phyloP scores from a whole-genome alignment of 768 basidiomycete genomes.

The Pleurotus tuber-regium region DNA sequence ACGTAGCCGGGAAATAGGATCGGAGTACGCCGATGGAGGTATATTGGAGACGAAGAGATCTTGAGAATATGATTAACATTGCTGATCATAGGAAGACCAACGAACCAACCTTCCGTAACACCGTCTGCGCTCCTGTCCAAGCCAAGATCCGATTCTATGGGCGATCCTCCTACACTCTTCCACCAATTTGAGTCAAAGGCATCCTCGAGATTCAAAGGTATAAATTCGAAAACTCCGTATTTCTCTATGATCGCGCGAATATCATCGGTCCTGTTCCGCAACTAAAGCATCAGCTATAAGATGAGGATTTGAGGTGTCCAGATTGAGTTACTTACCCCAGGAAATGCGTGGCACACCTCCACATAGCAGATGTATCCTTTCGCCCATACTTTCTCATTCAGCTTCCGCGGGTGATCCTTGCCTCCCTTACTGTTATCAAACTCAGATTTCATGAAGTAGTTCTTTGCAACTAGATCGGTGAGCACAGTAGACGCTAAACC shows the following conservation, averaged over 20 bases:
- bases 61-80: conserved; percentile 13
- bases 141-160: conserved; percentile 27
- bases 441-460: conserved; percentile 45
- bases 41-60: conserved; percentile 29
- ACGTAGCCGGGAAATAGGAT: conserved; percentile 33
- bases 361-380: conserved; percentile 66
- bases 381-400: conserved; percentile 57
- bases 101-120: conserved; percentile 45
- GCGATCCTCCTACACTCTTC: conserved; percentile 39
- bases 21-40: conserved; percentile 13
- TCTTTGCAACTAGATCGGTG: conserved; percentile 61
- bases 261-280: conserved; percentile 52
- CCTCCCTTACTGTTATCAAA: conserved; percentile 45
- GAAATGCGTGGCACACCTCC: conserved; percentile 60
- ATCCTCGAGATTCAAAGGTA: conserved; percentile 67
- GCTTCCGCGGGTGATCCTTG: conserved; percentile 56
- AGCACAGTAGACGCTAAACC: conserved; percentile 74
- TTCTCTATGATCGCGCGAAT: conserved; percentile 41
- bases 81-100: neutral
- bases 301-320: neutral
- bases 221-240: conserved; percentile 54
- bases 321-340: conserved; percentile 44
- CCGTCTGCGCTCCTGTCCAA: conserved; percentile 39
- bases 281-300: conserved; percentile 34
- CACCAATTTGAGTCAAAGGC: conserved; percentile 75